These are phyloP conservation scores for Haplosporangium gracile DNA, from an alignment of 192 early-diverging fungal species.

Conservation along the genomic window DNA sequence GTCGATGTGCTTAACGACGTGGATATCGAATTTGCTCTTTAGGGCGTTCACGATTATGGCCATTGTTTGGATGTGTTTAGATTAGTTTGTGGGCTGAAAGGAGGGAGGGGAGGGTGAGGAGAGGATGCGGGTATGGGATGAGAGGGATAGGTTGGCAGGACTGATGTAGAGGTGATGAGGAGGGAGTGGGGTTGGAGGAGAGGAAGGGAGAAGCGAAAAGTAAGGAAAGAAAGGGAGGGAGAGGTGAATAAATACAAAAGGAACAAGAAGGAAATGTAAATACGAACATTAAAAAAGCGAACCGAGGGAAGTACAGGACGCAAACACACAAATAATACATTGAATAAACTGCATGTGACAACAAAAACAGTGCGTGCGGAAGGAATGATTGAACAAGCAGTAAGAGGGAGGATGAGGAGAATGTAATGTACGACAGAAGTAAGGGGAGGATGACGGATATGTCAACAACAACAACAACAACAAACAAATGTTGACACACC, in stretches of 20 bases:
- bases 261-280: too few species aligned
- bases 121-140: neutral
- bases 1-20: constrained; percentile 40
- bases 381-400: too few species aligned
- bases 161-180: neutral
- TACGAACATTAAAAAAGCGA: too few species aligned
- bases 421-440: too few species aligned
- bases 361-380: too few species aligned
- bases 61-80: neutral
- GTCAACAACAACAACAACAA: too few species aligned
- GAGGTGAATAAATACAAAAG: neutral
- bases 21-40: constrained; percentile 26
- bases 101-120: neutral
- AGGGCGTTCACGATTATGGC: constrained; percentile 23
- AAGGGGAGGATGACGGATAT: too few species aligned
- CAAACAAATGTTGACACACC: too few species aligned
- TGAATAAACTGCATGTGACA: too few species aligned
- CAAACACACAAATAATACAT: too few species aligned
- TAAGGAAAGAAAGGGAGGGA: neutral
- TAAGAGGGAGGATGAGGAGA: too few species aligned
- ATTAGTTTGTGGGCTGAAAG: neutral
- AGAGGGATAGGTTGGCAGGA: neutral
- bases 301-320: too few species aligned
- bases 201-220: neutral
- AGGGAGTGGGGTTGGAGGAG: neutral